Percentiles rank a stretch among this genome's conserved stretches.
Evolutionary conservation across 805 yeast species (phyloP).

Genomic region (Yueomyces sp.): DNA sequence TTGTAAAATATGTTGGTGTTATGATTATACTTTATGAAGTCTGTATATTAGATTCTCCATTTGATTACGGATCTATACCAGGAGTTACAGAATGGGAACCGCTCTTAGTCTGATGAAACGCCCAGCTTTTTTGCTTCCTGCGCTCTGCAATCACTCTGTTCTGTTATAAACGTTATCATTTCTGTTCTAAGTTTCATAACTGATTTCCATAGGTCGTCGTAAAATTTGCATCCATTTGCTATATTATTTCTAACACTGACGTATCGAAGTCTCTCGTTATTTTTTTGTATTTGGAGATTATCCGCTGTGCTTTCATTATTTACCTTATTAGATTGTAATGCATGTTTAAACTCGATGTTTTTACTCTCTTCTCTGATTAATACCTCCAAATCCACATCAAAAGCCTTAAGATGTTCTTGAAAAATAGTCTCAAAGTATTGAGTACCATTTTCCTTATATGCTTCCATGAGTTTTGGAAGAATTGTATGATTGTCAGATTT

Average conservation of each 20-base stretch:
- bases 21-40: background rate
- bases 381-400: slow-evolving; percentile 35
- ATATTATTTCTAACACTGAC: slow-evolving; percentile 46
- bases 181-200: background rate
- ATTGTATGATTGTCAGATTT: slow-evolving; percentile 36
- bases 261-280: slow-evolving; percentile 23
- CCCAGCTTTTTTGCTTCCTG: background rate
- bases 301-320: slow-evolving; percentile 2
- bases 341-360: slow-evolving; percentile 29
- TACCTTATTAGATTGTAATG: slow-evolving; percentile 23
- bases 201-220: slow-evolving; percentile 16
- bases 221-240: slow-evolving; percentile 58
- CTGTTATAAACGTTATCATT: background rate
- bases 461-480: slow-evolving; percentile 39
- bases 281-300: slow-evolving; percentile 12
- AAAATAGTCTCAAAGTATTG: slow-evolving; percentile 29
- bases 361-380: slow-evolving; percentile 28
- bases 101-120: too few relatives aligned
- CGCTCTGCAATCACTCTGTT: background rate
- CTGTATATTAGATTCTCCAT: background rate
- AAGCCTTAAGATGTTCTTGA: slow-evolving; percentile 31
- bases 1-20: background rate
- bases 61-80: too few relatives aligned
- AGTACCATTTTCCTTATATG: slow-evolving; percentile 26
- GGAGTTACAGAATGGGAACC: too few relatives aligned